Evolutionary conservation across 768 basidiomycete genomes (phyloP).

Genomic region (Kockovaella imperatae): DNA sequence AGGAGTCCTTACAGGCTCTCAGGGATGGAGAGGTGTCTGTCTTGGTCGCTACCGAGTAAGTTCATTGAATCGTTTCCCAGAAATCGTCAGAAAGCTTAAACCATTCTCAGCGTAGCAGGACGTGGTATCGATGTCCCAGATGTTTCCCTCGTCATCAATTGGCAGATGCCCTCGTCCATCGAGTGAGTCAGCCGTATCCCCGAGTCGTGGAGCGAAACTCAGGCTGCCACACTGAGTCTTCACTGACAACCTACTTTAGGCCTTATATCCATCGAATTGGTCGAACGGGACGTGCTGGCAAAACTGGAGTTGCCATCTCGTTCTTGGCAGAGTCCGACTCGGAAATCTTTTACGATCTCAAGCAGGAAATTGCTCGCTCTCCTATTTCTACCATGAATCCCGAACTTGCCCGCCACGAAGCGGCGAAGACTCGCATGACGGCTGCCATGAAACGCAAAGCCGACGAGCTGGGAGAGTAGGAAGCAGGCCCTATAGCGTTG

Average conservation of each 20-base stretch:
- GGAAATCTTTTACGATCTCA: constrained; percentile 92
- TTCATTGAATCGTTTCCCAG: too few species aligned
- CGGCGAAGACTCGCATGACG: constrained; percentile 83
- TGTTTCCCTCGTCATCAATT: constrained; percentile 86
- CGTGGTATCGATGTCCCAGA: constrained; percentile 99
- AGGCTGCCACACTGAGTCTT: too few species aligned
- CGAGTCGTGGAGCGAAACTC: background rate
- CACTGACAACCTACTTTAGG: too few species aligned
- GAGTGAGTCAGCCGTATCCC: constrained; percentile 63
- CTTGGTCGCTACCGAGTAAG: constrained; percentile 95
- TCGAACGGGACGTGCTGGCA: constrained; percentile 96
- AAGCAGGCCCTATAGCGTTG: too few species aligned
- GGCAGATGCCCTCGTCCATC: constrained; percentile 92
- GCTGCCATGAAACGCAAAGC: constrained; percentile 70
- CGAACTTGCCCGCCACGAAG: constrained; percentile 83
- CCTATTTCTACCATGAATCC: constrained; percentile 80
- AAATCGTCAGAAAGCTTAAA: too few species aligned
- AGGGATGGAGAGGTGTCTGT: constrained; percentile 79
- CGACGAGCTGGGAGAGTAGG: background rate
- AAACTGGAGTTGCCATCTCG: constrained; percentile 85
- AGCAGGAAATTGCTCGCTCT: constrained; percentile 91
- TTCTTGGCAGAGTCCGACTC: constrained; percentile 95
- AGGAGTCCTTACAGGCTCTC: constrained; percentile 77
- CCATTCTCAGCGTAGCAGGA: constrained; percentile 87
- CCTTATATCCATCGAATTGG: constrained; percentile 91